Evolutionary conservation across 441 rosid species (phyloP).

Genomic region (Populus trichocarpa): DNA sequence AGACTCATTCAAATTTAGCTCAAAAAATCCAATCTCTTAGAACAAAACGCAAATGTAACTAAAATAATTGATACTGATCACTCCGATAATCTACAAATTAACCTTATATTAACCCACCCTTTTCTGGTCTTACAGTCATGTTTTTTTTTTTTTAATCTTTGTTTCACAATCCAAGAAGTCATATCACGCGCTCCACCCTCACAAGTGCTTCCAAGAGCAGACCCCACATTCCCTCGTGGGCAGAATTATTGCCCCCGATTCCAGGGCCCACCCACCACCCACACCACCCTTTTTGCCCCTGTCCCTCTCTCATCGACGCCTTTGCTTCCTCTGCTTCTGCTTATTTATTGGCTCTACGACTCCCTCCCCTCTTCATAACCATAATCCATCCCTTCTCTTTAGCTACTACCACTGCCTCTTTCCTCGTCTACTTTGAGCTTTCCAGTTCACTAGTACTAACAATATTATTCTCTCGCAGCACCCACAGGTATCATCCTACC

Average conservation of each 20-base stretch:
- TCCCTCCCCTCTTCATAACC: background rate
- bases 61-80: too few relatives aligned
- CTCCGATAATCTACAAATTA: too few relatives aligned
- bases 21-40: too few relatives aligned
- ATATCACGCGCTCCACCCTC: slow-evolving; percentile 17
- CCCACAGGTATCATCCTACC: background rate
- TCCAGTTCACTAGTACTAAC: background rate
- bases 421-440: background rate
- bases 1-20: too few relatives aligned
- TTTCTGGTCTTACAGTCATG: too few relatives aligned
- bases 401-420: background rate
- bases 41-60: too few relatives aligned
- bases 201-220: slow-evolving; percentile 22
- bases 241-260: slow-evolving; percentile 48
- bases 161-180: slow-evolving; percentile 16
- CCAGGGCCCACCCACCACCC: slow-evolving; percentile 23
- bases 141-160: background rate
- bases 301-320: background rate
- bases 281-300: background rate
- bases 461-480: background rate
- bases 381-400: background rate
- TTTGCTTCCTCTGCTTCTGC: background rate
- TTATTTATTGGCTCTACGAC: slow-evolving; percentile 30
- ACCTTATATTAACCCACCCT: too few relatives aligned
- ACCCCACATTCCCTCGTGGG: slow-evolving; percentile 42